Percentiles rank a stretch among this genome's conserved stretches.
These are phyloP conservation scores for Picochlorum sp. DNA, from an alignment of 139 green algal genomes.

Conservation along the genomic window DNA sequence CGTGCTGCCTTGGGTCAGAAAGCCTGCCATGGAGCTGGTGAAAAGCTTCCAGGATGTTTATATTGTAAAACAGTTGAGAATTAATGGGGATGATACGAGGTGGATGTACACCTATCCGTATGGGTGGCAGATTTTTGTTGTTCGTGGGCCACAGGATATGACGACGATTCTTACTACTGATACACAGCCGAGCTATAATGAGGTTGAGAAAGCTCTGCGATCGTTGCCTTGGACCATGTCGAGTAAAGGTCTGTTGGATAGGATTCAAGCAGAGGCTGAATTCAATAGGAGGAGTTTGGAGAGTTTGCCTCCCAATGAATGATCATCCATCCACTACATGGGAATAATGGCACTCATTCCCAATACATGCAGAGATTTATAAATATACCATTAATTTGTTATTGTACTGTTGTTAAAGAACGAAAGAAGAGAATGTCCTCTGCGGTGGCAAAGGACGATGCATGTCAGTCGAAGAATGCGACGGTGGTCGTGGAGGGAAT, in stretches of 20 bases:
- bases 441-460: neutral
- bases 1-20: conserved; percentile 22
- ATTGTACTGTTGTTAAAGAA: too few relatives aligned
- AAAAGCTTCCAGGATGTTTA: conserved; percentile 54
- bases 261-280: conserved; percentile 38
- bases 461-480: neutral
- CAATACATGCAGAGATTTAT: too few relatives aligned
- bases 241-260: conserved; percentile 43
- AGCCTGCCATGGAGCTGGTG: conserved; percentile 38
- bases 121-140: conserved; percentile 46
- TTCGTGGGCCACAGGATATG: neutral
- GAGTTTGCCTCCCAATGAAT: conserved; percentile 2
- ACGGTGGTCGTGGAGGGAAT: conserved; percentile 3
- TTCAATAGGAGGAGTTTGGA: conserved; percentile 42
- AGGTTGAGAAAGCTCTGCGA: conserved; percentile 51
- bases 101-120: conserved; percentile 39
- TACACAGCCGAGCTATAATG: conserved; percentile 38
- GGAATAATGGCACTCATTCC: too few relatives aligned
- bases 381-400: too few relatives aligned
- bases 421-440: neutral
- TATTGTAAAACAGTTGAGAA: conserved; percentile 52
- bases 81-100: conserved; percentile 53
- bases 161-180: conserved; percentile 13
- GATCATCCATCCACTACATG: neutral
- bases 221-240: conserved; percentile 26